Conservation (phyloP, 2,329 filamentous ascomycete species). For the Hypoxylon sp. region DNA sequence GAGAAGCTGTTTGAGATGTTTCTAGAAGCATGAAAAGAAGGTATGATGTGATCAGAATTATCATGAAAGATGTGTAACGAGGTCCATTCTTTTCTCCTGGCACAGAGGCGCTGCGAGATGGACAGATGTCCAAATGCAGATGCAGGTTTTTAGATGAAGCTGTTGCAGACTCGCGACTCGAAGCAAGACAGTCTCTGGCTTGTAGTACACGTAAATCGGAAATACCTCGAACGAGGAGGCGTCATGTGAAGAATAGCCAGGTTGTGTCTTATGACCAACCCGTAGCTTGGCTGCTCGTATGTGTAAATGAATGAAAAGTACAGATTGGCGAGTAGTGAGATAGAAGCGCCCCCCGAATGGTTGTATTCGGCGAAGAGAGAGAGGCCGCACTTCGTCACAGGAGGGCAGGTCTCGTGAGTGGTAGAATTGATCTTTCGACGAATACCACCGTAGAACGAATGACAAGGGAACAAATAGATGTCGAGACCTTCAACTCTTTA, state of each 20-base stretch:
- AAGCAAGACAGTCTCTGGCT: conserved; percentile 30
- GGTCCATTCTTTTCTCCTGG: conserved; percentile 32
- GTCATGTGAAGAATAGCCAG: conserved; percentile 7
- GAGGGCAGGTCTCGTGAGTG: conserved; percentile 4
- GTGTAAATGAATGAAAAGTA: not conserved
- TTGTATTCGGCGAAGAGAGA: not conserved
- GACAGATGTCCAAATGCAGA: conserved; percentile 39
- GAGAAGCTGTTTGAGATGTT: not conserved
- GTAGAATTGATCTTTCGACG: conserved; percentile 12
- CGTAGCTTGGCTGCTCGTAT: not conserved
- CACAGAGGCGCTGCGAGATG: conserved; percentile 23
- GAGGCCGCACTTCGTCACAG: conserved; percentile 9
- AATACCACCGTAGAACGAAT: conserved; percentile 6
- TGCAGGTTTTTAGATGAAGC: conserved; percentile 32
- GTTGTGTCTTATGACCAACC: conserved; percentile 19
- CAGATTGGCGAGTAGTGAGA: conserved; percentile 1
- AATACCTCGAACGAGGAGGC: conserved; percentile 21
- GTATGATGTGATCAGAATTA: conserved; percentile 13
- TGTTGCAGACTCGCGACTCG: conserved; percentile 30
- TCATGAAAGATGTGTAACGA: conserved; percentile 22
- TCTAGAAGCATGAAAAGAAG: not conserved
- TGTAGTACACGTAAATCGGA: conserved; percentile 24
- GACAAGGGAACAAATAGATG: not conserved
- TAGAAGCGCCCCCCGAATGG: not conserved
- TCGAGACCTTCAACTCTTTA: not conserved